These are phyloP conservation scores for Penicillium concentricum DNA, from an alignment of 2,329 filamentous ascomycete species.

Conservation along the genomic window DNA sequence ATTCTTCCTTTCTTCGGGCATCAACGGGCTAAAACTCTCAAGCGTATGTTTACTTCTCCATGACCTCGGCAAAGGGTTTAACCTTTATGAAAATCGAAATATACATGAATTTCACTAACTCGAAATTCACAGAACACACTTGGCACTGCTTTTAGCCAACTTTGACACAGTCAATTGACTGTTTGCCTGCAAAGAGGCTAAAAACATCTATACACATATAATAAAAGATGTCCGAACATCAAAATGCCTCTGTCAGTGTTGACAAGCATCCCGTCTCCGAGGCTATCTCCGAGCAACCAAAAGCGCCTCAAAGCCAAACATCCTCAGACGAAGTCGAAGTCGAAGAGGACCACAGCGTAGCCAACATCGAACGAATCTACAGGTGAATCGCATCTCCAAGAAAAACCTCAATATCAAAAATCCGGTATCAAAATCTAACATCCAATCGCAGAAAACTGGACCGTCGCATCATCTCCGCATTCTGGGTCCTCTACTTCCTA, in stretches of 20 bases:
- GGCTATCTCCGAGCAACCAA: constrained; percentile 14
- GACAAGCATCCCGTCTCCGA: constrained; percentile 13
- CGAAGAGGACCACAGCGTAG: constrained; percentile 32
- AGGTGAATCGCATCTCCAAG: constrained; percentile 20
- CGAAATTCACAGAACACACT: background rate
- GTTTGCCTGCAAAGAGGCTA: background rate
- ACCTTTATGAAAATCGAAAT: background rate
- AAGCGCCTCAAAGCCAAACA: background rate
- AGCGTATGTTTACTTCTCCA: background rate
- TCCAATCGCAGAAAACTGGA: constrained; percentile 52
- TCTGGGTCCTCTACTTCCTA: constrained; percentile 89
- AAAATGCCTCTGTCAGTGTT: background rate
- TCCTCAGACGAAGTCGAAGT: constrained; percentile 20
- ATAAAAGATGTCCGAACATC: constrained; percentile 14
- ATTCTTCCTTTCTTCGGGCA: background rate
- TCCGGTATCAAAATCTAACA: background rate
- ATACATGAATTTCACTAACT: background rate
- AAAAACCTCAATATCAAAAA: background rate
- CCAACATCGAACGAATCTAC: constrained; percentile 41
- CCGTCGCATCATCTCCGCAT: constrained; percentile 65
- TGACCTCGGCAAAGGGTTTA: background rate
- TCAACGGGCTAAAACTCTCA: background rate
- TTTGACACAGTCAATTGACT: background rate
- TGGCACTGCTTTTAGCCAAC: background rate
- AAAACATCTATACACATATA: background rate